These are phyloP conservation scores for Dendrocalamus sinicus DNA, from an alignment of 176 grass and related monocot genomes.

Conservation along the genomic window DNA sequence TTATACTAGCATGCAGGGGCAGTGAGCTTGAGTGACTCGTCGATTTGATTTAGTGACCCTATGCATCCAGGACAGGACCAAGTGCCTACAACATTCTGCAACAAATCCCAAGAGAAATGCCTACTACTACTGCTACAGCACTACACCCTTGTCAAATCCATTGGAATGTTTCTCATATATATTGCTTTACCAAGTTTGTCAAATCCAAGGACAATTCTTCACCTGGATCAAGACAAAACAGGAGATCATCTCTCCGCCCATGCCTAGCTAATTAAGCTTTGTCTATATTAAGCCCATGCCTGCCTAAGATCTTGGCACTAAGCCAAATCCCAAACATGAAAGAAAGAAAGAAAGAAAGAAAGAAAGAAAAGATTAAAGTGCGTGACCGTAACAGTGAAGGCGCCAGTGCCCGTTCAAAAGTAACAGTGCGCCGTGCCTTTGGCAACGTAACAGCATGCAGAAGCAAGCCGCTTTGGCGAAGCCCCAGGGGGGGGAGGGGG, in stretches of 20 bases:
- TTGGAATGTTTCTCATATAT: slow-evolving; percentile 47
- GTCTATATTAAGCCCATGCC: slow-evolving; percentile 46
- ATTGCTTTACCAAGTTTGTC: background rate
- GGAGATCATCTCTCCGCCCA: background rate
- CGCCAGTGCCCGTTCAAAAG: slow-evolving; percentile 23
- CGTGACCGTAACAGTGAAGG: slow-evolving; percentile 26
- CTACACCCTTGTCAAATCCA: slow-evolving; percentile 34
- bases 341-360: too few species aligned
- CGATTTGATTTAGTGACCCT: slow-evolving; percentile 27
- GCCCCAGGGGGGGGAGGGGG: background rate
- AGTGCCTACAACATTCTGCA: slow-evolving; percentile 35
- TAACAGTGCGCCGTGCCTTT: background rate
- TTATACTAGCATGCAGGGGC: background rate
- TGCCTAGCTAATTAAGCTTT: background rate
- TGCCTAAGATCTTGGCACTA: slow-evolving; percentile 11
- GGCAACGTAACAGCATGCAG: slow-evolving; percentile 10
- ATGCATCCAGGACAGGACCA: background rate
- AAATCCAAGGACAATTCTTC: slow-evolving; percentile 54
- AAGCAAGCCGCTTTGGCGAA: slow-evolving; percentile 44
- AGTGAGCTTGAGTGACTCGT: background rate
- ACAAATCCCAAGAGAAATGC: slow-evolving; percentile 60
- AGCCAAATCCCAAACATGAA: background rate
- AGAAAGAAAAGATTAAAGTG: background rate
- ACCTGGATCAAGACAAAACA: slow-evolving; percentile 18
- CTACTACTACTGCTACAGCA: background rate